phyloP scores from a whole-genome alignment of 2,329 filamentous ascomycete species.

The Ascocoryne sarcoides region DNA sequence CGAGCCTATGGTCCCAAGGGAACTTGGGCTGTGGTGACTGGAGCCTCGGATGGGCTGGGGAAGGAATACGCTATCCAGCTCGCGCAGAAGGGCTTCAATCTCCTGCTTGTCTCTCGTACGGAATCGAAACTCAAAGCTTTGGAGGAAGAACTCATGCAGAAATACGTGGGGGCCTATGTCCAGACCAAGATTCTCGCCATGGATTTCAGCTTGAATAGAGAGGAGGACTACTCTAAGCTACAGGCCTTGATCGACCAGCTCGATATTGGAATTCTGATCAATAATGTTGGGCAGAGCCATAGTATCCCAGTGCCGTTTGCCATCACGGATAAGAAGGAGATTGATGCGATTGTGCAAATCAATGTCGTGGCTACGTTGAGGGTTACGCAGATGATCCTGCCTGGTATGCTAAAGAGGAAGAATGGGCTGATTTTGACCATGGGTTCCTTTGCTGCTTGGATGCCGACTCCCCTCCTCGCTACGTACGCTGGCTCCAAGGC shows the following conservation, averaged over 20 bases:
- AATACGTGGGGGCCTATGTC: slow-evolving; percentile 51
- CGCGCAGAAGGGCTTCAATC: slow-evolving; percentile 84
- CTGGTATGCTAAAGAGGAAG: slow-evolving; percentile 75
- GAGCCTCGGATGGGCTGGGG: slow-evolving; percentile 91
- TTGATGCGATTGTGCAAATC: slow-evolving; percentile 86
- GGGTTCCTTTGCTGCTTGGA: slow-evolving; percentile 90
- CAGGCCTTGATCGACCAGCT: slow-evolving; percentile 59
- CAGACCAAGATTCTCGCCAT: slow-evolving; percentile 76
- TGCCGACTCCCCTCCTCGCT: slow-evolving; percentile 84
- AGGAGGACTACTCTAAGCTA: slow-evolving; percentile 71
- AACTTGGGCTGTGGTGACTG: slow-evolving; percentile 90
- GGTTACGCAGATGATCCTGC: slow-evolving; percentile 76
- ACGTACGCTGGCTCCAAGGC: slow-evolving; percentile 98
- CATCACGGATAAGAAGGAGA: slow-evolving; percentile 68
- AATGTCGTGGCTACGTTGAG: slow-evolving; percentile 89
- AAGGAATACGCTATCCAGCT: slow-evolving; percentile 93
- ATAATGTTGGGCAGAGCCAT: slow-evolving; percentile 95
- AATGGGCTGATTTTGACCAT: slow-evolving; percentile 89
- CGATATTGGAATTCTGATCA: slow-evolving; percentile 81
- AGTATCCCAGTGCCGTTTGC: slow-evolving; percentile 85
- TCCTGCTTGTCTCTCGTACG: slow-evolving; percentile 93
- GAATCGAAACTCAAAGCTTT: slow-evolving; percentile 78
- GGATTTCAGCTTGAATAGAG: slow-evolving; percentile 78
- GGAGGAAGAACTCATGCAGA: slow-evolving; percentile 63
- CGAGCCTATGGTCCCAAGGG: slow-evolving; percentile 84